These are phyloP conservation scores for Urtica urens DNA, from an alignment of 306 rosid species.

Conservation along the genomic window DNA sequence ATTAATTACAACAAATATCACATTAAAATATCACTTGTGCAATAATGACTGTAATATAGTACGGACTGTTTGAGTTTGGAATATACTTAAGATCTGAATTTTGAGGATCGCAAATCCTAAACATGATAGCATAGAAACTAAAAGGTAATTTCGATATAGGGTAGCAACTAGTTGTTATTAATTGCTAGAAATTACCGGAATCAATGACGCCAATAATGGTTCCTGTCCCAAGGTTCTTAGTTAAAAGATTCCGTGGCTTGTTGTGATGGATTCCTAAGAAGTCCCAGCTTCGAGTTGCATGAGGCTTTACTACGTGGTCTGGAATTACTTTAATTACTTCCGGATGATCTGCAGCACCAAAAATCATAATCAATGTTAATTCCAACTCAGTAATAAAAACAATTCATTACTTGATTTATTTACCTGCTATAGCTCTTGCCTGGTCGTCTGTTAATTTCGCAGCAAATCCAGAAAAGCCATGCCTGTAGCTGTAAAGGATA, in stretches of 20 bases:
- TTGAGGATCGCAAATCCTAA: too few species aligned
- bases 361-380: too few species aligned
- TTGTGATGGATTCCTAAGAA: slow-evolving; percentile 1
- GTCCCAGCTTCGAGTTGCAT: not conserved
- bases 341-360: not conserved
- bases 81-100: too few species aligned
- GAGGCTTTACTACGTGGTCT: not conserved
- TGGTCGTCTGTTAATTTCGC: slow-evolving; percentile 51
- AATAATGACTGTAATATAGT: too few species aligned
- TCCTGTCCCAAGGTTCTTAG: not conserved
- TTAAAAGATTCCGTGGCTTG: not conserved
- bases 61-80: too few species aligned
- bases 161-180: too few species aligned
- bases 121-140: too few species aligned
- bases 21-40: too few species aligned
- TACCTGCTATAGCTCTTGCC: slow-evolving; percentile 16
- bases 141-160: too few species aligned
- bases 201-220: not conserved
- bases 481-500: slow-evolving; percentile 57
- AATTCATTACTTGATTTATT: too few species aligned
- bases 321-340: not conserved
- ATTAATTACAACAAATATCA: too few species aligned
- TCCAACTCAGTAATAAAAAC: too few species aligned
- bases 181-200: not conserved
- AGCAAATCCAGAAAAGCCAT: slow-evolving; percentile 77